Evolutionary conservation across 1,284 basidiomycete species (phyloP), one percentile per base, ranked within the genome.

Genomic region (Ceratobasidium sp.): DNA sequence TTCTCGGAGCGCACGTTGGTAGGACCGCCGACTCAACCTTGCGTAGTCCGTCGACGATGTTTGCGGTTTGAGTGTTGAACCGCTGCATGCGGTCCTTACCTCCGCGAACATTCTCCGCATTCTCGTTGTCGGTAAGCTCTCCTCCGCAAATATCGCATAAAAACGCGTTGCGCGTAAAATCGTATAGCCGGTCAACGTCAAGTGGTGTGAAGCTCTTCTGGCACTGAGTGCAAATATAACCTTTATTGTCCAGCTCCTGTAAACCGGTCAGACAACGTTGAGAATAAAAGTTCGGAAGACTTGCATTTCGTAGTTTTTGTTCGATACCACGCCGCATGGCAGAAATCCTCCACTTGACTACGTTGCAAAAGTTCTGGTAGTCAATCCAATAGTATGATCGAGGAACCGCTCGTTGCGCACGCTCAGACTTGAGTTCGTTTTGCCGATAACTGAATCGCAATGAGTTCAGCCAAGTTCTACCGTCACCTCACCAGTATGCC

Each of bases 291-390:
- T 0, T 44, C 17, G n/a, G 52, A 49, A 52, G 37, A 85, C 88
- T 67, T 75, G 94, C 94, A 84, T 96, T 95, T 80, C 93, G 91
- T 78, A 96, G 86, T 76, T 91, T 91, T 56, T 92, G 91, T 77
- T 99, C 97, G 79, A 99, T 96, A 76, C 90, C 90, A 78, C 92
- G 89, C 79, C 93, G 90, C 92, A 99, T 98, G 82, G 95, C 93
- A n/a, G 95, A 94, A 77, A 99, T 91, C 49, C 96, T 89, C 95
- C 97, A 99, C 84, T 99, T 98, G 82, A 97, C 94, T 65, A 99
- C 96, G 83, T 99, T 96, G 84, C 95, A 95, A 82, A 98, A 97
- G 82, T 93, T 90, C 80, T 95, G 92, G 84, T 96, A 97, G 86
- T 99, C 94, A 82, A 99, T 93, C 85, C 95, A 99, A 86, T 96